Base-by-base conservation (phyloP, 1,284 basidiomycete species). In the Pseudozyma sp. region DNA sequence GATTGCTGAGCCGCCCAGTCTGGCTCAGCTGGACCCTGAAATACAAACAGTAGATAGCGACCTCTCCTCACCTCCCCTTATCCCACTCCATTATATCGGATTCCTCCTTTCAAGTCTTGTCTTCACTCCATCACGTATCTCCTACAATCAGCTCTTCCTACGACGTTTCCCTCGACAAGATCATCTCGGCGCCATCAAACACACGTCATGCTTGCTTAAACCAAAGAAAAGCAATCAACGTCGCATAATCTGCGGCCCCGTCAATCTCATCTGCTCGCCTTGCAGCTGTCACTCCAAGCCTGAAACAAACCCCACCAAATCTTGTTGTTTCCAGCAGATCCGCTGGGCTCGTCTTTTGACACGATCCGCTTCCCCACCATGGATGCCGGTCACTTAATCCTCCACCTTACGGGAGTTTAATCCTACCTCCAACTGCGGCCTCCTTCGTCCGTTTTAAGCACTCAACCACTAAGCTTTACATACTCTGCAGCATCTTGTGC, bases 331-430 rank as follows among this genome's bases (percentile, higher is more conserved):
- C 47, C 49, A 65, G 53, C 64, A 47, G 36, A 40, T 13, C 14
- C 36, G 58, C 48, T 55, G 42, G 52, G 47, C 52, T 34, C 35
- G 47, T 40, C 19, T 56, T 31, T 31, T 40, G 25, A 50, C 16
- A 51, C 57, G 50, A 53, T 45, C 62, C 58, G 58, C 68, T 56
- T 65, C 62, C 61, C 59, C 61, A 70, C 59, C 62, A 70, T 70
- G 68, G 68, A 70, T 61, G 68, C 52, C 68, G 68, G 68, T 61
- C 62, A 64, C 51, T 47, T 54, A 31, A 31, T 31, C 44, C 54
- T 61, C 48, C 57, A 53, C 51, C 44, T 34, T 54, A 19, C 45
- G 58, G 57, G 54, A 65, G 68, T 54, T 38, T 70, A 70, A 65
- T 47, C 62, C 54, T 62, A 31, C 60, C 49, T 44, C 47, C 42